Conservation (phyloP, 1,284 basidiomycete genomes). For the Gymnopus androsaceus region DNA sequence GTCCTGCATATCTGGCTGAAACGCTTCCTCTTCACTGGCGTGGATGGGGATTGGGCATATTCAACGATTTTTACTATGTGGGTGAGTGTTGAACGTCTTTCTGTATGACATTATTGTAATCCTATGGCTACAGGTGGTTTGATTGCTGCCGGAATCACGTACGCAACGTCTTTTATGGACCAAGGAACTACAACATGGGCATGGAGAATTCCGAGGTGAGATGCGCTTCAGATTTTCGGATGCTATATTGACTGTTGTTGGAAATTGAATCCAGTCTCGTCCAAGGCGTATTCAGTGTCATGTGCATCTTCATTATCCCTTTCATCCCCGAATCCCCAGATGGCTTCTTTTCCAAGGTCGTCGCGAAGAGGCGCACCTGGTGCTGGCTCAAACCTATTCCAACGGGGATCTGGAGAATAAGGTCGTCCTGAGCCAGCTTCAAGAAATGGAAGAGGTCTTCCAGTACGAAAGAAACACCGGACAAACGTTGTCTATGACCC, state of each 20-base stretch:
- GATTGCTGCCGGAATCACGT: constrained; percentile 21
- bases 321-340: constrained; percentile 29
- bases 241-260: no score
- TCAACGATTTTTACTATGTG: constrained; percentile 22
- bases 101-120: background rate
- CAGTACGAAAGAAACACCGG: constrained; percentile 22
- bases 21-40: constrained; percentile 25
- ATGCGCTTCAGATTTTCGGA: no score
- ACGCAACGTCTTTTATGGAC: constrained; percentile 23
- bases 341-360: constrained; percentile 30
- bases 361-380: constrained; percentile 25
- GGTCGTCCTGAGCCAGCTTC: constrained; percentile 21
- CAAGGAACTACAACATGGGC: constrained; percentile 27
- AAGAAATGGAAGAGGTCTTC: constrained; percentile 26
- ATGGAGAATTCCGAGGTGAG: constrained; percentile 37
- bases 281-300: constrained; percentile 30
- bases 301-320: constrained; percentile 29
- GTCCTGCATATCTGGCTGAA: constrained; percentile 26
- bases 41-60: constrained; percentile 25
- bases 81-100: constrained; percentile 9
- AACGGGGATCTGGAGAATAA: constrained; percentile 22
- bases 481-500: constrained; percentile 19
- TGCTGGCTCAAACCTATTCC: constrained; percentile 22
- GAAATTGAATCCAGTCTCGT: no score
- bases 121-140: constrained; percentile 14